Base-by-base conservation (phyloP, 768 basidiomycete species). In the Serendipita sp. region DNA sequence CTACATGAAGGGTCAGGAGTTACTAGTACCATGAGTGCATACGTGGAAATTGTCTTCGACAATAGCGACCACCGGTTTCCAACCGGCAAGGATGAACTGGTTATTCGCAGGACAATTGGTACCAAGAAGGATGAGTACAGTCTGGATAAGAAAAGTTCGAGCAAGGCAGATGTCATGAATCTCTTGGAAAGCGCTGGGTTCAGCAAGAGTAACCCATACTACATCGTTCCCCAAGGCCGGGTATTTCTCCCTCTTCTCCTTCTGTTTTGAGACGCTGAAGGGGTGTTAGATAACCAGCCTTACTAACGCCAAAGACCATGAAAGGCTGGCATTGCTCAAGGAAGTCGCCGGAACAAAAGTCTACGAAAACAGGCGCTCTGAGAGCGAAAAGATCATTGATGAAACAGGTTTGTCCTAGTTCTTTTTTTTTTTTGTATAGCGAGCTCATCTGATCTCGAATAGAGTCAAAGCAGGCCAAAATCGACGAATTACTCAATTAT, bases 71-170 rank as follows among this genome's bases (percentile, higher is more conserved):
- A 88, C 67, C 84, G 96, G 2, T 97, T 99, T 73, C 93, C 93
- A 0, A 98, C 93, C 16, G 86, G 87, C 11, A 84, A 88, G 63
- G 86, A 90, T 1, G 91, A 93, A 67, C 83, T 96, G 48, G 83
- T 89, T 35, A 79, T 99, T 3, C 83, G 96, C 11, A 83, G 96
- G 35, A 98, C 96, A 1, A 97, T 99, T 65, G 96, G 96, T 60
- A 73, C 93, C 47, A 98, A 99, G 80, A 99, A 98, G 76, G 96
- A 98, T 71, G 96, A 98, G 76, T 99, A 98, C 76, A 90, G 89
- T 68, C 78, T 98, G 34, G 95, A 99, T 75, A 88, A 88, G 78
- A 98, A 97, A 78, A 92, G 88, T 67, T 88, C 89, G 0, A 89
- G 85, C 74, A 96, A 96, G 74, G 95, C 93, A 2, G 96, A 99